Evolutionary conservation across 352 stramenopile genomes (phyloP).

Genomic region (Phytophthora pseudosyringae): DNA sequence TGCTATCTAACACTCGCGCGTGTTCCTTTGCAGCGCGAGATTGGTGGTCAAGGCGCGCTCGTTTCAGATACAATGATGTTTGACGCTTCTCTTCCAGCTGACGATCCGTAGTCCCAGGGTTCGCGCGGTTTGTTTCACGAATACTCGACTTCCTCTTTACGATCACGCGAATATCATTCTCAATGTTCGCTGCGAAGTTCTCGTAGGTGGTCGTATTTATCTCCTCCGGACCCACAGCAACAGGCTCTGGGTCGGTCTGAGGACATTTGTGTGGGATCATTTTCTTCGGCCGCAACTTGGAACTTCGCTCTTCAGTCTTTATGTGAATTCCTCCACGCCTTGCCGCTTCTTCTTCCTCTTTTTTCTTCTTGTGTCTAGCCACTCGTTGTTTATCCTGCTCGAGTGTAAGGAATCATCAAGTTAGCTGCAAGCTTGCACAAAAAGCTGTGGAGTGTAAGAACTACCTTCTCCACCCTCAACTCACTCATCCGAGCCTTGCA

Average conservation of each 20-base stretch:
- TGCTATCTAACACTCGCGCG: constrained; percentile 33
- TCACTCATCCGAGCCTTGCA: constrained; percentile 10
- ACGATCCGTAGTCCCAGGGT: constrained; percentile 1
- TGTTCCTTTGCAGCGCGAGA: constrained; percentile 9
- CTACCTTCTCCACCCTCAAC: constrained; percentile 36
- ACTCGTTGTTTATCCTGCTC: constrained; percentile 38
- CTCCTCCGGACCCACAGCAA: not conserved
- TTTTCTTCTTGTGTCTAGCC: constrained; percentile 25
- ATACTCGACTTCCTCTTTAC: constrained; percentile 2
- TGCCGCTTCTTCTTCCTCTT: constrained; percentile 32
- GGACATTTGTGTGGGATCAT: constrained; percentile 1
- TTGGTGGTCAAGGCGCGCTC: constrained; percentile 26
- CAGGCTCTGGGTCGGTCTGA: not conserved
- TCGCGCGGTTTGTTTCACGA: not conserved
- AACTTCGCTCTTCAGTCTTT: constrained; percentile 33
- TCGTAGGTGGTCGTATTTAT: not conserved
- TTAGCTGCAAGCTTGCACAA: not conserved
- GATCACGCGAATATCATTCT: constrained; percentile 17
- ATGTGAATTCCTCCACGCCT: constrained; percentile 30
- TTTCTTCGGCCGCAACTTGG: constrained; percentile 26
- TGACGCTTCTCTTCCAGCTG: constrained; percentile 33
- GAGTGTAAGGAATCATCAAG: not conserved
- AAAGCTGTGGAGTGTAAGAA: not conserved
- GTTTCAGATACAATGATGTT: constrained; percentile 35
- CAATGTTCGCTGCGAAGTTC: constrained; percentile 3